Conservation (phyloP, 1,284 basidiomycete species). For the Prillingera fragicola region DNA sequence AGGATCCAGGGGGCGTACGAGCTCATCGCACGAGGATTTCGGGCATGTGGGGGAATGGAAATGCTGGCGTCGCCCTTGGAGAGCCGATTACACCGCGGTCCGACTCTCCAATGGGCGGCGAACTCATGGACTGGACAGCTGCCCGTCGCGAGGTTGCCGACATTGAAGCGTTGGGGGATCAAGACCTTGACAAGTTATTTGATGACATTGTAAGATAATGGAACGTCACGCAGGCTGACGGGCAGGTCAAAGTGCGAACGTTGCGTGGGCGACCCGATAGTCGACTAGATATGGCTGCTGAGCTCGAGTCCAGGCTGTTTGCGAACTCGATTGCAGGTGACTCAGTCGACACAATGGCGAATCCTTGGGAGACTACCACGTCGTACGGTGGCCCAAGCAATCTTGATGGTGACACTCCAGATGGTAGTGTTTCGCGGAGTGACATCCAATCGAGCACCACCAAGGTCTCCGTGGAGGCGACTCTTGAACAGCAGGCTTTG, state of each 20-base stretch:
- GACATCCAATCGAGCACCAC: too few species aligned
- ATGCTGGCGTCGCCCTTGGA: too few species aligned
- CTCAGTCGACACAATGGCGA: slow-evolving; percentile 42
- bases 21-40: slow-evolving; percentile 53
- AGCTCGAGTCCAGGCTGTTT: slow-evolving; percentile 30
- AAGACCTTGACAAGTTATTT: slow-evolving; percentile 86
- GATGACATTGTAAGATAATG: slow-evolving; percentile 52
- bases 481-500: slow-evolving; percentile 84
- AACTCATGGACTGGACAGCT: slow-evolving; percentile 86
- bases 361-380: slow-evolving; percentile 55
- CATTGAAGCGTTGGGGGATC: slow-evolving; percentile 82
- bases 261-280: slow-evolving; percentile 59
- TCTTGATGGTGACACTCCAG: too few species aligned
- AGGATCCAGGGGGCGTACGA: slow-evolving; percentile 77
- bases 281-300: slow-evolving; percentile 31
- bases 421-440: too few species aligned
- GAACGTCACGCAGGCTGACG: neutral
- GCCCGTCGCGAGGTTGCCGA: slow-evolving; percentile 87
- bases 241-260: slow-evolving; percentile 73
- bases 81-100: too few species aligned
- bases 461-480: slow-evolving; percentile 60
- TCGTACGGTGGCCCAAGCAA: too few species aligned
- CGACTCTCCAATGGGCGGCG: slow-evolving; percentile 46
- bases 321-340: slow-evolving; percentile 32
- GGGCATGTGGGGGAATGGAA: slow-evolving; percentile 12